Conservation (phyloP, 176 grass and related monocot species). For the Musa troglodytarum region DNA sequence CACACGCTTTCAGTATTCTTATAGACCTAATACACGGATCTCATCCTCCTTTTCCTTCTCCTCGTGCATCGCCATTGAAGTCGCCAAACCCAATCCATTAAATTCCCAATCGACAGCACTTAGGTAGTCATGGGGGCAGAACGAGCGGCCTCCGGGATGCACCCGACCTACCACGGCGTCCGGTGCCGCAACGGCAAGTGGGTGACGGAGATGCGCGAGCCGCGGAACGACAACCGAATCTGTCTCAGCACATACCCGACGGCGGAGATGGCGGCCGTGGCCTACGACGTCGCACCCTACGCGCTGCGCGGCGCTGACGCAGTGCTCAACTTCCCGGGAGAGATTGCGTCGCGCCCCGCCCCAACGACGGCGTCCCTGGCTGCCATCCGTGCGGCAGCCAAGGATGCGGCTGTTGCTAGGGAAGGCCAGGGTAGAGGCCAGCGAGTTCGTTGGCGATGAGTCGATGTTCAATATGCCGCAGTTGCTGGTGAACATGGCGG, state of each 20-base stretch:
- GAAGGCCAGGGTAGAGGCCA: background rate
- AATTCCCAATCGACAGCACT: too few species aligned
- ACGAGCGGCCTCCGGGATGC: conserved; percentile 36
- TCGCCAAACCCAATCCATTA: too few species aligned
- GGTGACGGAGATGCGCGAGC: too few species aligned
- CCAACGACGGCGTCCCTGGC: conserved; percentile 45
- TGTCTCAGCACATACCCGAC: too few species aligned
- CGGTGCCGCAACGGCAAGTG: conserved; percentile 10
- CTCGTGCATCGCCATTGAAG: too few species aligned
- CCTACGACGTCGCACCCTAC: conserved; percentile 61
- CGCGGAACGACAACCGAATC: too few species aligned
- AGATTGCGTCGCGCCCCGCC: conserved; percentile 17
- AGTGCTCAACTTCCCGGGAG: conserved; percentile 31
- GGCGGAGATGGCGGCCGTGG: background rate
- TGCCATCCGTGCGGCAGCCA: conserved; percentile 54
- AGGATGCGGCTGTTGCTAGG: conserved; percentile 32
- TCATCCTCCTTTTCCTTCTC: too few species aligned
- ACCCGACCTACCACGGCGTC: conserved; percentile 69
- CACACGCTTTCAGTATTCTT: too few species aligned
- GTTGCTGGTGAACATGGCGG: conserved; percentile 76
- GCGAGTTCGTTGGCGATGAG: conserved; percentile 73
- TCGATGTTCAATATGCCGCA: conserved; percentile 84
- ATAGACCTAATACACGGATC: too few species aligned
- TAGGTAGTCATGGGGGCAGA: too few species aligned
- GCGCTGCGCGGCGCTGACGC: conserved; percentile 64